These are phyloP conservation scores for Plasmodium yoelii DNA, from an alignment of 169 alveolate genomes.

Conservation along the genomic window DNA sequence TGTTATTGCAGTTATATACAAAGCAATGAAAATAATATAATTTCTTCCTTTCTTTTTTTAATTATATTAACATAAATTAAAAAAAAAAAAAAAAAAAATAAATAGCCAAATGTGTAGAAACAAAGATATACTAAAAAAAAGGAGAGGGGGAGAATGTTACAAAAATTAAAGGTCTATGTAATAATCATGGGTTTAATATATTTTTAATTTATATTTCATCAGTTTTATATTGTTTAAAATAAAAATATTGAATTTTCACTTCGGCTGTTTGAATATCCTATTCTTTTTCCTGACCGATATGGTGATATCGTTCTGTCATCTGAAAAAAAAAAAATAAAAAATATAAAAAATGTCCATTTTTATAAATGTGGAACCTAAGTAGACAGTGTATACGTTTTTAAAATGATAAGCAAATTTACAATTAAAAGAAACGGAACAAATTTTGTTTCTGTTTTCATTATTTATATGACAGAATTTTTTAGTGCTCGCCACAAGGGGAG, in stretches of 20 bases:
- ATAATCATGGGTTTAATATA: too few species aligned
- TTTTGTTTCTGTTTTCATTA: conserved; percentile 30
- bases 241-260: conserved; percentile 36
- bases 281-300: conserved; percentile 61
- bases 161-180: neutral
- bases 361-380: neutral
- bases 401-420: conserved; percentile 7
- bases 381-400: neutral
- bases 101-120: neutral
- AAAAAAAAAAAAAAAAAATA: neutral
- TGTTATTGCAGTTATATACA: too few species aligned
- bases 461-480: conserved; percentile 33
- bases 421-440: conserved; percentile 27
- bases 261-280: conserved; percentile 23
- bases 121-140: too few species aligned
- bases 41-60: too few species aligned
- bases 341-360: neutral
- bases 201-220: too few species aligned
- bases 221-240: conserved; percentile 5
- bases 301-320: conserved; percentile 50
- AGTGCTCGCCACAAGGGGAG: conserved; percentile 19
- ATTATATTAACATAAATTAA: too few species aligned
- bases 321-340: neutral
- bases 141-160: neutral
- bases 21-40: too few species aligned